Evolutionary conservation across 768 basidiomycete genomes (phyloP), one percentile per base, ranked within the genome.

Genomic region (Phaeolepiota aurea): DNA sequence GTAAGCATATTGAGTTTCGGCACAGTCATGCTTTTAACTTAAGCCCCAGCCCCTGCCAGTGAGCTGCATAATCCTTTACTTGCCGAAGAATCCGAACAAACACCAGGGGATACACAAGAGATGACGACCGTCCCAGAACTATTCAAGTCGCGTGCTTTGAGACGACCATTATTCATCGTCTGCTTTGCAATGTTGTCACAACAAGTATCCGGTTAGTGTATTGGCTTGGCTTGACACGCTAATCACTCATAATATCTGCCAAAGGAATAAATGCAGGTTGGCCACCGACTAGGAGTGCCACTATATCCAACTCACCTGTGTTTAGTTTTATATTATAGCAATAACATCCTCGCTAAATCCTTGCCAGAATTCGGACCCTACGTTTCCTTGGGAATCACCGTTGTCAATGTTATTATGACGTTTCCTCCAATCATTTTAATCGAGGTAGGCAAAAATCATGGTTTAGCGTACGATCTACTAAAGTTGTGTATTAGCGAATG

Each of bases 241-340:
- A 12, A 16, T 44, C 47, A 11, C 41, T 45, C 23, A 43, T 19
- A 45, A 38, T 32, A 18, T 41, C 14, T 40, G 15, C 31, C 37
- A 7, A 37, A 84, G 86, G 87, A 13, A 81, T 88, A 53, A 89
- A 87, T 56, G 85, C 83, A 53, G 74, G 82, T 77, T 32, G 21
- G 15, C 30, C 37, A 22, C 30, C 33, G 14, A 33, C 12, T 9
- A 22, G 28, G 14, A 23, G 18, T 20, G 4, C 5, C 23, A 5
- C 34, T 4, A 40, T 38, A 11, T 14, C 12, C 15, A 14, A 36
- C 25, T 40, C 43, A 48, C 40, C 16, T 16, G 20, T 20, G 43
- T 20, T 19, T 54, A 82, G 91, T 94, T 19, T 69, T 94, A 41
- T 94, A 91, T 58, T 94, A 93, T 62, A 88, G 85, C 61, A 92